Conservation (phyloP, 2,329 filamentous ascomycete species). For the Cladophialophora psammophila region DNA sequence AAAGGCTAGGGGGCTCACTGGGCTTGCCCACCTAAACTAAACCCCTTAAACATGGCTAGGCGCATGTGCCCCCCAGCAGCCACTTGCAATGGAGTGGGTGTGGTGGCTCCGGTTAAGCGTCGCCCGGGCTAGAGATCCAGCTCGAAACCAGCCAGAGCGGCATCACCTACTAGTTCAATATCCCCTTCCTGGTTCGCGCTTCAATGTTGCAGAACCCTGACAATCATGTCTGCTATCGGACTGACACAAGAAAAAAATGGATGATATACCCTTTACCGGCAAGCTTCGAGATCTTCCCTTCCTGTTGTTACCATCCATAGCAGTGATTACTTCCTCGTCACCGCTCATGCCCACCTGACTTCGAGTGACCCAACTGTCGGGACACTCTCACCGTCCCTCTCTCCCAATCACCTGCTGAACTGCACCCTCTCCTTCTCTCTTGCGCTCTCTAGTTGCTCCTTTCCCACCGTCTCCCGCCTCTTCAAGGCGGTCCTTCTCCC, state of each 20-base stretch:
- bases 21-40: background rate
- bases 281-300: background rate
- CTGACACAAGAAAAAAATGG: background rate
- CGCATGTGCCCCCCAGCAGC: background rate
- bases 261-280: constrained; percentile 5
- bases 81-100: background rate
- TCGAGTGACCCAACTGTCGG: constrained; percentile 3
- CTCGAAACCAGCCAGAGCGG: constrained; percentile 1
- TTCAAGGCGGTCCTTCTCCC: background rate
- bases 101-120: background rate
- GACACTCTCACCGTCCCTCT: background rate
- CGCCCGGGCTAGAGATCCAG: background rate
- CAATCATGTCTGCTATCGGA: constrained; percentile 6
- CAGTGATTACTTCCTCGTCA: background rate
- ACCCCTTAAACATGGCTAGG: background rate
- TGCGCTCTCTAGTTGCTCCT: background rate
- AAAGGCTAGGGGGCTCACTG: background rate
- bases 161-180: constrained; percentile 9
- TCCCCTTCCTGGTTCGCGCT: constrained; percentile 12
- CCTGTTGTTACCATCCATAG: background rate
- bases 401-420: background rate
- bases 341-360: constrained; percentile 13
- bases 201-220: constrained; percentile 7
- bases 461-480: background rate
- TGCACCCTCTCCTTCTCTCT: background rate